Base-by-base conservation (phyloP, 306 rosid species). In the Citrullus amarus region DNA sequence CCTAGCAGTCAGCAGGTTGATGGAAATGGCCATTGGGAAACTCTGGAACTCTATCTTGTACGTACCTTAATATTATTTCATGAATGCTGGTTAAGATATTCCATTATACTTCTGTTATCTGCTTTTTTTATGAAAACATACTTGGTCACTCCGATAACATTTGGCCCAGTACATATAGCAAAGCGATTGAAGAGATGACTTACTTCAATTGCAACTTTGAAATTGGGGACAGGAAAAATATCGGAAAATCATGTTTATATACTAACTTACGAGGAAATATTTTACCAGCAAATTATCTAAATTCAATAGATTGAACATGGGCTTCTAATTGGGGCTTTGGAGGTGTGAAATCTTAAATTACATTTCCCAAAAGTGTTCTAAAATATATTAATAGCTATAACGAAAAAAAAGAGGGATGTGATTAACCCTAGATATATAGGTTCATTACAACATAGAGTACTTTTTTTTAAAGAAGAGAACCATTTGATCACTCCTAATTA, bases 31-130 rank as follows among this genome's bases (percentile, higher is more conserved):
- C 80, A 69, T 34, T 94, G 98, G 98, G 86, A 88, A 70, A 80
- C 87, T 28, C 97, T 94, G 56, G 94, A 94, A 88, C 87, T 86
- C 83, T 90, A 89, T 85, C 92, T 94, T 82, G 98, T 94, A 65
- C 3, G 96, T 85, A 81, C 73, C 84, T 88, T 88, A 78, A 79
- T 50, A 20, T 63, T 17, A 57, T 78, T 17, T 69, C 34, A 58
- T 77, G 15, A 16, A 30, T 61, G 6, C n/a, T 34, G 43, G 56
- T 48, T 39, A 59, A 68, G 61, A 67, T 57, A 43, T 34, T 57
- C 34, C 16, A 17, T 32, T 7, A 16, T 39, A 53, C 14, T 71
- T 56, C 43, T 79, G 30, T 6, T 18, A 20, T 69, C 75, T 69
- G n/a, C n/a, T 11, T 69, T 11, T 44, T 69, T 6, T 43, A 10